phyloP scores from a whole-genome alignment of 2,329 filamentous ascomycete genomes.

The Trichoderma sp. region DNA sequence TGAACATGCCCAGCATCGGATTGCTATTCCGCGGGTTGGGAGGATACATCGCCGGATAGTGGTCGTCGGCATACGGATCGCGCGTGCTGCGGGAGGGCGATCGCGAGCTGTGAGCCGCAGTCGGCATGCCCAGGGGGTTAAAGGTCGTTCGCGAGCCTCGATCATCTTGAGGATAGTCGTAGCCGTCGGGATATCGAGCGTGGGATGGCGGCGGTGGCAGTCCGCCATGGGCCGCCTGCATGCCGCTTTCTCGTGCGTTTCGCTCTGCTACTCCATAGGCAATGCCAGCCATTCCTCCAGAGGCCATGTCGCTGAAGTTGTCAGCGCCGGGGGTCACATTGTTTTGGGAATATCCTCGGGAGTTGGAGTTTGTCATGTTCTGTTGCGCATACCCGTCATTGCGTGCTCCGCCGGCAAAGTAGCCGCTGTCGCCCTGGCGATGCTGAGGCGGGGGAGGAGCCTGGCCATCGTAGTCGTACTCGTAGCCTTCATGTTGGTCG shows the following conservation, averaged over 20 bases:
- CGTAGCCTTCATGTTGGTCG: conserved; percentile 6
- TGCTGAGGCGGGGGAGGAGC: conserved; percentile 20
- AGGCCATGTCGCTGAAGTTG: conserved; percentile 64
- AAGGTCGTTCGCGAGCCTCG: conserved; percentile 42
- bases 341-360: conserved; percentile 23
- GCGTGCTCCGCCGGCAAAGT: conserved; percentile 1
- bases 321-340: conserved; percentile 64
- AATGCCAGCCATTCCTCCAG: conserved; percentile 68
- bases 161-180: conserved; percentile 27
- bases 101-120: conserved; percentile 36
- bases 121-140: conserved; percentile 40
- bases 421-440: conserved; percentile 3
- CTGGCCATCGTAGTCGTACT: not conserved
- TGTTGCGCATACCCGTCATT: conserved; percentile 13
- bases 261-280: conserved; percentile 66
- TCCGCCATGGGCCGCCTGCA: conserved; percentile 58
- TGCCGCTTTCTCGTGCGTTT: conserved; percentile 64
- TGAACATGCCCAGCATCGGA: conserved; percentile 59
- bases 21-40: conserved; percentile 45
- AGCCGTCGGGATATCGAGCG: conserved; percentile 29
- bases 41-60: conserved; percentile 64
- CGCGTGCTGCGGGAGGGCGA: conserved; percentile 54
- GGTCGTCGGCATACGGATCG: conserved; percentile 61
- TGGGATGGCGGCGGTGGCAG: conserved; percentile 43
- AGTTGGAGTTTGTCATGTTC: not conserved